A percentile compares a stretch with the other conserved stretches of the same genome.
Evolutionary conservation across 345 rosid genomes (phyloP).

Genomic region (Eucalyptus grandis): DNA sequence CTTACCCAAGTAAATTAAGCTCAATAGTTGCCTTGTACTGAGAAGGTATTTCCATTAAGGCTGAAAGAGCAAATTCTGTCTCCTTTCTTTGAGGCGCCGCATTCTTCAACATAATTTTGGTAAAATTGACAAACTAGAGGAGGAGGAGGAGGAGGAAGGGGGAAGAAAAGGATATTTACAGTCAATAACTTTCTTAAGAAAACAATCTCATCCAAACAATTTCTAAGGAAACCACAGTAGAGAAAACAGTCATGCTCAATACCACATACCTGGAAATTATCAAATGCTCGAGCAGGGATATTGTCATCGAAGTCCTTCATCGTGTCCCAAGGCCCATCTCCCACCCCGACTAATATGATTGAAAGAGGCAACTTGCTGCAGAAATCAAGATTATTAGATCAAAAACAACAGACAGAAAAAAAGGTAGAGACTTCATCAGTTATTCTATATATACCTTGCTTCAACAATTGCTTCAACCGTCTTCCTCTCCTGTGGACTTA

Average conservation of each 20-base stretch:
- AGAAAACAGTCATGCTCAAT: not conserved
- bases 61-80: constrained; percentile 80
- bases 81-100: constrained; percentile 49
- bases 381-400: not conserved
- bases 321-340: constrained; percentile 99
- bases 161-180: not conserved
- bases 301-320: constrained; percentile 97
- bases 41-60: constrained; percentile 93
- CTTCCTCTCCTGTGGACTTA: constrained; percentile 92
- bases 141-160: not conserved
- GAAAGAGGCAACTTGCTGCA: constrained; percentile 76
- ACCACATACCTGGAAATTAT: constrained; percentile 73
- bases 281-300: constrained; percentile 89
- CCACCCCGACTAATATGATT: constrained; percentile 85
- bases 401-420: not conserved
- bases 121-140: constrained; percentile 85
- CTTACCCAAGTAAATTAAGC: constrained; percentile 74
- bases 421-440: not conserved
- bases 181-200: not conserved
- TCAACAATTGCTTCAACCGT: constrained; percentile 87
- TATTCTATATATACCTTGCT: constrained; percentile 53
- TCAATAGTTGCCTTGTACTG: constrained; percentile 93
- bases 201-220: not conserved
- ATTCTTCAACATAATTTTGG: constrained; percentile 83
- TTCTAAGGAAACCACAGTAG: not conserved